These are phyloP conservation scores for Perilla frutescens DNA, from an alignment of 257 asterid species.

Conservation along the genomic window DNA sequence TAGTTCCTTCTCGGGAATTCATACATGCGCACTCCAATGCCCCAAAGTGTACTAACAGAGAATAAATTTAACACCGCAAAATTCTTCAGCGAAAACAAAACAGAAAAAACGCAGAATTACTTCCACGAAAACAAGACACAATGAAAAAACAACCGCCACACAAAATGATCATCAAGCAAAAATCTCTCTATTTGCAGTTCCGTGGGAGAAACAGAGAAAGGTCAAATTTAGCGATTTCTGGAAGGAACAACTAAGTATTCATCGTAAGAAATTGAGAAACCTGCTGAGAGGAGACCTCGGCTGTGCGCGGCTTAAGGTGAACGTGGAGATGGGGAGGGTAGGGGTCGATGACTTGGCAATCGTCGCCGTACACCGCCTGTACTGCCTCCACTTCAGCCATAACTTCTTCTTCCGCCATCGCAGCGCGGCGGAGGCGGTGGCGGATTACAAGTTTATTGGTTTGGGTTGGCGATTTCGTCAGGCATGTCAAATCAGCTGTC, in stretches of 20 bases:
- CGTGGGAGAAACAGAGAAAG: neutral
- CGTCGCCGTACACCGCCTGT: slow-evolving; percentile 79
- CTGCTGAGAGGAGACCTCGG: slow-evolving; percentile 87
- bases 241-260: neutral
- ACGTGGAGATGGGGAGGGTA: slow-evolving; percentile 78
- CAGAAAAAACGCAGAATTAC: neutral
- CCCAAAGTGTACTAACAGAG: neutral
- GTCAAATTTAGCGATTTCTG: neutral
- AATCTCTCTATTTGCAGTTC: neutral
- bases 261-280: slow-evolving; percentile 32
- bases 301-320: slow-evolving; percentile 88
- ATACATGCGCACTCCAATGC: slow-evolving; percentile 8
- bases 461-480: neutral
- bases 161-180: neutral
- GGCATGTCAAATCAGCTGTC: neutral
- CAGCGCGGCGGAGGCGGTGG: slow-evolving; percentile 22
- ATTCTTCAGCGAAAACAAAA: slow-evolving; percentile 15
- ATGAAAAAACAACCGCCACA: neutral
- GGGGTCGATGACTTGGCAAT: slow-evolving; percentile 54
- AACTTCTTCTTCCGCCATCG: slow-evolving; percentile 74
- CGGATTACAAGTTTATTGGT: slow-evolving; percentile 14
- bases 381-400: slow-evolving; percentile 76
- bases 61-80: neutral
- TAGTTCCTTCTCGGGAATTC: slow-evolving; percentile 23
- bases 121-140: neutral